Evolutionary conservation across 352 stramenopile species (phyloP), one percentile per base, ranked within the genome.

Genomic region (Globisporangium recalcitrans): DNA sequence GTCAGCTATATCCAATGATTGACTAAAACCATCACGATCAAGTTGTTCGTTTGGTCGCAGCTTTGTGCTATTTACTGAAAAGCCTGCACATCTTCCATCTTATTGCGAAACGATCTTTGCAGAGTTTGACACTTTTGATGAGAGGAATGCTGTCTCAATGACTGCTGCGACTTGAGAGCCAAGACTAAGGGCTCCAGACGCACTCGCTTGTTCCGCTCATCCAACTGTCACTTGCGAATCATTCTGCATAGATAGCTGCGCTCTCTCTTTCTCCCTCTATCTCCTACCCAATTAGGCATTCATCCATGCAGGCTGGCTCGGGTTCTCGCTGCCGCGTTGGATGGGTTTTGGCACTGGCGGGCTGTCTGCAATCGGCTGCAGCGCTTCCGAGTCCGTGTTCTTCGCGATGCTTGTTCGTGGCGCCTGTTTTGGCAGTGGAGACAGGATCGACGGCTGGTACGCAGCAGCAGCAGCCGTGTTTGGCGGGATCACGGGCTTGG

Each of bases 231-330:
- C 14, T n/a, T n/a, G 36, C 36, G n/a, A 44, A n/a, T 44, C n/a
- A n/a, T n/a, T 21, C n/a, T 44, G 36, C 16, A n/a, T n/a, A n/a
- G n/a, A n/a, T n/a, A n/a, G n/a, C n/a, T n/a, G n/a, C n/a, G n/a
- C 36, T 44, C 14, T 44, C 36, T 9, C 36, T 44, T 44, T 44
- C 14, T 1, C 14, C n/a, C 34, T 40, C 36, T 40, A 13, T n/a
- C 19, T 26, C n/a, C 19, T 26, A 16, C n/a, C 14, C 14, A 49
- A 1, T 29, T 57, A 57, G 29, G 48, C 62, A 6, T 68, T 68
- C 62, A 68, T 68, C 62, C 62, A 68, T 6, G 55, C 31, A 3
- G 62, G 62, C 10, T 54, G 48, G 40, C 63, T 60, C 27, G 55
- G 47, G 27, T 63, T 52, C 2, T 44, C 31, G 32, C 8, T 34